Evolutionary conservation across 305 asterid genomes (phyloP), one percentile per base, ranked within the genome.

Genomic region (Fraxinus sp.): DNA sequence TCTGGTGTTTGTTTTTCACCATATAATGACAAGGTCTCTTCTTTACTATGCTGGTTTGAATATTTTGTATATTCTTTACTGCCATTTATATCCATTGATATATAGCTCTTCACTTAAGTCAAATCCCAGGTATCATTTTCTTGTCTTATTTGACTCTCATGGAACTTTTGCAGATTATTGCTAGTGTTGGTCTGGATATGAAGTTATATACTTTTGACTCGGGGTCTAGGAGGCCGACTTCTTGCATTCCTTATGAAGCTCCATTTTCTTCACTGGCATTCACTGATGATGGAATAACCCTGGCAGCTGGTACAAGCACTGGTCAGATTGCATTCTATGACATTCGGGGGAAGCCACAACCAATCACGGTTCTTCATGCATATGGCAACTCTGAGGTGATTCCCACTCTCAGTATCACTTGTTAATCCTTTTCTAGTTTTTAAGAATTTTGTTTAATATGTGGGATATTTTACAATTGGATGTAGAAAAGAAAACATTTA

Each of bases 251-350:
- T 80, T 96, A 91, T 32, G 99, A 94, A 83, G 94, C 95, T 35
- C 99, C 99, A 39, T 96, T 92, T 86, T 94, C 98, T 85, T 96
- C 98, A 59, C 87, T 94, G 80, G 93, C 98, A 78, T 92, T 92
- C 87, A 91, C 93, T 78, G 98, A 94, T 87, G 99, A 96, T 85
- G 98, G 98, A 86, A 86, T 92, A 82, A 91, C 91, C 86, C 92
- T 96, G 86, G 98, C 98, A 84, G 98, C 98, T 84, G 99, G 99
- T 82, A 94, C 99, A 81, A 96, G 95, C 89, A 91, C 88, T 85
- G 98, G 99, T 59, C 95, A 88, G 84, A 88, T 94, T 85, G 98
- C 91, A 80, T 92, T 96, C 86, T 96, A 96, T 85, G 99, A 96
- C 44, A 81, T 93, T 82, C 99, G 99, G 78, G 98, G 97, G 85